Evolutionary conservation across 2,329 filamentous ascomycete genomes (phyloP).

Genomic region (Xylariaceae sp.): DNA sequence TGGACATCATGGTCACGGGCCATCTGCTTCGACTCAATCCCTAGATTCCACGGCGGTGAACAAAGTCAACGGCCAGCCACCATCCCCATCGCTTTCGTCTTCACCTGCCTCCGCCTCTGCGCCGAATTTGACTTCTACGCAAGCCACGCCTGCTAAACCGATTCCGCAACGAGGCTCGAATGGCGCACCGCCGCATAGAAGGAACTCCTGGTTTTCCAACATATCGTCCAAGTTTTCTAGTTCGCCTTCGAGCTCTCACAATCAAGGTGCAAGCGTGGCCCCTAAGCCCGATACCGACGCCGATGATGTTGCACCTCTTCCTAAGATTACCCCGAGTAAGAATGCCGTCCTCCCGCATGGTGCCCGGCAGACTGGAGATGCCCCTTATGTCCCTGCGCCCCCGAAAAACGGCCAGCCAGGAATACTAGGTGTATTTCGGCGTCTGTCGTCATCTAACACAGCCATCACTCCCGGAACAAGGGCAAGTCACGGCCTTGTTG

Average conservation of each 20-base stretch:
- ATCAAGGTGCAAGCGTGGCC: constrained; percentile 11
- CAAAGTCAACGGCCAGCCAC: constrained; percentile 27
- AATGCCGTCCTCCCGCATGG: constrained; percentile 59
- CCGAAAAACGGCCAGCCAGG: constrained; percentile 65
- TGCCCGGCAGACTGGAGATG: constrained; percentile 52
- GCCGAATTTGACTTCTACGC: constrained; percentile 17
- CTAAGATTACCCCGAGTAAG: constrained; percentile 48
- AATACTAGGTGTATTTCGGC: constrained; percentile 77
- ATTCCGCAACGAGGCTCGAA: constrained; percentile 33
- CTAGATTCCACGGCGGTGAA: constrained; percentile 21
- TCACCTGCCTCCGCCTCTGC: constrained; percentile 16
- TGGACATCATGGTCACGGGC: constrained; percentile 20
- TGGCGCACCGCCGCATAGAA: constrained; percentile 42
- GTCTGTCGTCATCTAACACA: constrained; percentile 66
- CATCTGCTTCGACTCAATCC: constrained; percentile 20
- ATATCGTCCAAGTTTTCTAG: constrained; percentile 89
- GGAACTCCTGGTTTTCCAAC: constrained; percentile 89
- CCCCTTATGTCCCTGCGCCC: constrained; percentile 69
- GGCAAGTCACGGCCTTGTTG: constrained; percentile 66
- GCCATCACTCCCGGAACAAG: constrained; percentile 46
- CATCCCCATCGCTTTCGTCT: constrained; percentile 17
- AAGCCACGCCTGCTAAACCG: constrained; percentile 25
- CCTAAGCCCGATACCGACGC: constrained; percentile 25
- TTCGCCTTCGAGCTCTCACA: constrained; percentile 36
- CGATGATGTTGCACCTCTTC: constrained; percentile 42